Percentiles rank a stretch among this genome's conserved stretches.
Conservation (phyloP, 169 alveolate species). For the Amoebophrya sp. region DNA sequence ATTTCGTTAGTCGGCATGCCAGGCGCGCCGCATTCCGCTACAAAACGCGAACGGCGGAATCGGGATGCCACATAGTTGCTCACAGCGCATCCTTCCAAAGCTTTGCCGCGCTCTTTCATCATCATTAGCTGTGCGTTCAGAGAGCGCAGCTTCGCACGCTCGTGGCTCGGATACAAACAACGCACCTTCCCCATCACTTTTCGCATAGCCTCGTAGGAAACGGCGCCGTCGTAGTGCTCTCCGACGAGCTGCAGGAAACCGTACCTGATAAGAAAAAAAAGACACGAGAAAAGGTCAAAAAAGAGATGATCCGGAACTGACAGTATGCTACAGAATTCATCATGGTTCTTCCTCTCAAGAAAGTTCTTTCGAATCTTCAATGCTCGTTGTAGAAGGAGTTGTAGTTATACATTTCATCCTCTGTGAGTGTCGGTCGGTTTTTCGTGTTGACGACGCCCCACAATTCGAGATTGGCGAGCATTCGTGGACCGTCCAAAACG, state of each 20-base stretch:
- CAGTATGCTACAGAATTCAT: too few relatives aligned
- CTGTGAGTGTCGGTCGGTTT: neutral
- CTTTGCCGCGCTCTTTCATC: neutral
- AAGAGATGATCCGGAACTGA: too few relatives aligned
- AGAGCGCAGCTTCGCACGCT: neutral
- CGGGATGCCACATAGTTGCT: too few relatives aligned
- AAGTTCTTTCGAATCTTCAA: too few relatives aligned
- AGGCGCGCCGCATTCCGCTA: too few relatives aligned
- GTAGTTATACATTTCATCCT: neutral
- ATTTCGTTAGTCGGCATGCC: too few relatives aligned
- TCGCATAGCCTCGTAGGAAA: neutral
- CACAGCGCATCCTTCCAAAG: neutral
- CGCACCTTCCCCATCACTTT: neutral
- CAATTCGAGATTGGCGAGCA: neutral
- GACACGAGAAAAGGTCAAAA: too few relatives aligned
- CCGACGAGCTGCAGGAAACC: neutral
- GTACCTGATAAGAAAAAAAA: neutral
- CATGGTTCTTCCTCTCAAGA: too few relatives aligned
- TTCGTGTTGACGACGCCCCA: neutral
- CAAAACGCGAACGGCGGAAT: too few relatives aligned
- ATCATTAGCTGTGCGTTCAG: neutral
- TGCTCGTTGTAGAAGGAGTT: too few relatives aligned
- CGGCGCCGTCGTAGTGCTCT: neutral
- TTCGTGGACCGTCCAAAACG: neutral
- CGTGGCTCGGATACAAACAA: neutral